A percentile compares a stretch with the other conserved stretches of the same genome.
These are phyloP conservation scores for Penicillium crystallinum DNA, from an alignment of 495 filamentous ascomycete species.

Conservation along the genomic window DNA sequence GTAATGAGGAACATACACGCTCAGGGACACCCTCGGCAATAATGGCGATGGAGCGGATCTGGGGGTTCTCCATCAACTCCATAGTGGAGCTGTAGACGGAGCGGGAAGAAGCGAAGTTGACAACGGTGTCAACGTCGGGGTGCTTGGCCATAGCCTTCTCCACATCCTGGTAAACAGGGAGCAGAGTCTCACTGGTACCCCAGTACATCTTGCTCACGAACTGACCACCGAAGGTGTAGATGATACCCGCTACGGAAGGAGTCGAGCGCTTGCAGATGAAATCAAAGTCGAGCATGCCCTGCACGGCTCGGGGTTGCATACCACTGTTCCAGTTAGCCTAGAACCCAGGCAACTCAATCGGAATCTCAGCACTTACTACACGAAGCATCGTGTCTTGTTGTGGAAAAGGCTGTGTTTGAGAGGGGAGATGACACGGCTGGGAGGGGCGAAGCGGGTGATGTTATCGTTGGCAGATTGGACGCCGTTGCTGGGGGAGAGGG, in stretches of 20 bases:
- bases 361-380: slow-evolving; percentile 61
- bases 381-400: slow-evolving; percentile 98
- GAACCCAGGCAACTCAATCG: neutral
- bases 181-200: slow-evolving; percentile 98
- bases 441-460: slow-evolving; percentile 91
- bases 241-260: slow-evolving; percentile 96
- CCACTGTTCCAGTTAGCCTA: slow-evolving; percentile 50
- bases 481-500: slow-evolving; percentile 38
- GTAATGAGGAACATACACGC: slow-evolving; percentile 58
- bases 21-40: slow-evolving; percentile 99
- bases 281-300: slow-evolving; percentile 99
- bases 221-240: slow-evolving; percentile 99
- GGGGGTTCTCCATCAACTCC: slow-evolving; percentile 96
- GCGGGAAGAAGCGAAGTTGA: slow-evolving; percentile 99
- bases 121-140: slow-evolving; percentile 91
- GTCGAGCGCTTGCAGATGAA: slow-evolving; percentile 99
- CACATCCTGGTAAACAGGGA: slow-evolving; percentile 95
- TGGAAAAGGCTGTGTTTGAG: slow-evolving; percentile 89
- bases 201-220: slow-evolving; percentile 99
- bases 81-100: slow-evolving; percentile 96
- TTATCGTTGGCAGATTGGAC: slow-evolving; percentile 83
- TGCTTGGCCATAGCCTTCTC: slow-evolving; percentile 95
- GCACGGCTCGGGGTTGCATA: slow-evolving; percentile 93
- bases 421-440: slow-evolving; percentile 87
- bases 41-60: slow-evolving; percentile 97